phyloP scores from a whole-genome alignment of 23 red algal species.

The Gracilariopsis chorda region DNA sequence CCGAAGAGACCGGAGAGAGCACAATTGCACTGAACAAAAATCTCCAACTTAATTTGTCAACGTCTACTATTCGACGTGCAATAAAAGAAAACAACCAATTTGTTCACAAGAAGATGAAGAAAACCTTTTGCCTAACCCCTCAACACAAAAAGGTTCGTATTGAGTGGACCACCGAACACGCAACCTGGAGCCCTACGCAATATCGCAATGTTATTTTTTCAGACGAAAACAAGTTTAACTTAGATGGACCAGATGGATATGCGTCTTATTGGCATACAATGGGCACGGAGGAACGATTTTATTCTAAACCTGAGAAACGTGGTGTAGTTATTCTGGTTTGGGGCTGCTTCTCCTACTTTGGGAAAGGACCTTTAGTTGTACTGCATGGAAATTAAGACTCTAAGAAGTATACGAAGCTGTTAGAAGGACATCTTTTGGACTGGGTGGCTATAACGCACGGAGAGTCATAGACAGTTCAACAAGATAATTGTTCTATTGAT shows the following conservation, averaged over 20 bases:
- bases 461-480: background rate
- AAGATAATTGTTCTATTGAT: background rate
- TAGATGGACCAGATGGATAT: background rate
- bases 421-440: background rate
- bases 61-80: background rate
- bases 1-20: background rate
- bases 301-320: background rate
- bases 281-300: background rate
- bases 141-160: background rate
- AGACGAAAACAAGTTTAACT: constrained; percentile 28
- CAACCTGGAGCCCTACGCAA: background rate
- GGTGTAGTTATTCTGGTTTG: background rate
- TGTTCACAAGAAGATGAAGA: background rate
- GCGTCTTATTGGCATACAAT: background rate
- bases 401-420: background rate
- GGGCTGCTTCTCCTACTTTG: background rate
- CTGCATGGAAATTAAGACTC: background rate
- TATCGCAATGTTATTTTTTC: background rate
- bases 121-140: background rate
- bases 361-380: background rate
- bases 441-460: background rate
- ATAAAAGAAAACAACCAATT: background rate
- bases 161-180: background rate
- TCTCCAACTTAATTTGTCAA: background rate
- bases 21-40: background rate